Conservation (phyloP, 257 asterid genomes). For the Primulina tabacum region DNA sequence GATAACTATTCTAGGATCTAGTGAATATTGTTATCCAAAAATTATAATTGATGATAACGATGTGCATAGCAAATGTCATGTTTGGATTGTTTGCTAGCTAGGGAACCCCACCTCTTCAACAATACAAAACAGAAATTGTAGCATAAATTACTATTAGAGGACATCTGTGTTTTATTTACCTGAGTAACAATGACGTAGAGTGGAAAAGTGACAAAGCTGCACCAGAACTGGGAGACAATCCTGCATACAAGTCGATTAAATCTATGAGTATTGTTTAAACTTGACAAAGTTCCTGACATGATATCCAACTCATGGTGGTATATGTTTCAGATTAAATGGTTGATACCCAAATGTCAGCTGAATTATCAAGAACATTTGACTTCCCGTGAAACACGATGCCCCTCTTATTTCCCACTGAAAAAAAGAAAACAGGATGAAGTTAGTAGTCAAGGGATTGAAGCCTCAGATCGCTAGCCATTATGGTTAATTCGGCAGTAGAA, state of each 20-base stretch:
- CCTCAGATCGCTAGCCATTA: too few relatives aligned
- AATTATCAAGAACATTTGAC: constrained; percentile 45
- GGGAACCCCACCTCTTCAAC: too few relatives aligned
- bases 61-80: background rate
- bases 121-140: too few relatives aligned
- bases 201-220: constrained; percentile 96
- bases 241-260: constrained; percentile 35
- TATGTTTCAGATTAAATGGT: background rate
- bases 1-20: too few relatives aligned
- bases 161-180: constrained; percentile 32
- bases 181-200: constrained; percentile 84
- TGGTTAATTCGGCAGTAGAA: too few relatives aligned
- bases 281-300: too few relatives aligned
- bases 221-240: constrained; percentile 87
- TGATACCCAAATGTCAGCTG: constrained; percentile 76
- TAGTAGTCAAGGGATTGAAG: too few relatives aligned
- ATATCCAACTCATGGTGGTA: too few relatives aligned
- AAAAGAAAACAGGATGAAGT: constrained; percentile 3
- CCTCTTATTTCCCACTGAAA: constrained; percentile 75
- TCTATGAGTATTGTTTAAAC: background rate
- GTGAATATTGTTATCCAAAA: too few relatives aligned
- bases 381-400: constrained; percentile 55
- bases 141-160: too few relatives aligned
- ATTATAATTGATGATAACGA: too few relatives aligned
- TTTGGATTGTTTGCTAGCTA: too few relatives aligned